Base-by-base conservation (phyloP, 169 alveolate species). In the Cryptosporidium viatorum region DNA sequence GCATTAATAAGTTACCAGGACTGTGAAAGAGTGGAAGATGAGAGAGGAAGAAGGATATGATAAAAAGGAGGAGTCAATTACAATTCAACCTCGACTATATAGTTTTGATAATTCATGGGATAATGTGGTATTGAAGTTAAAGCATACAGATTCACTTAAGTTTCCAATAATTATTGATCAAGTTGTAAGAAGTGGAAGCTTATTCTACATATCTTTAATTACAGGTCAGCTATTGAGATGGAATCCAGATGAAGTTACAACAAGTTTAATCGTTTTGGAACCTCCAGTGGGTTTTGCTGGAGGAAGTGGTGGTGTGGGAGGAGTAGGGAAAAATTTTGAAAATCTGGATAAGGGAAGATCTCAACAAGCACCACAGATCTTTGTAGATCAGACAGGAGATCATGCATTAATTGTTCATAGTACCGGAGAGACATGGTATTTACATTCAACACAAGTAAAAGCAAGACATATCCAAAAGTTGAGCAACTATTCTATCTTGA, bases 71-170 rank as follows among this genome's bases (percentile, higher is more conserved):
- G 89, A 80, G 16, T 37, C 80, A 2, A 62, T 80, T 43, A 29
- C 73, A 18, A 62, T 80, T 12, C 73, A 80, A 23, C 89, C 73
- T 59, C 60, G 89, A 0, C 35, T 80, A 29, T 80, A 80, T 41
- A 48, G 89, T 21, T 80, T 62, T 62, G 89, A 80, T 80, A 80
- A 26, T 26, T 80, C 89, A 9, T 80, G 89, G 89, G 89, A 80
- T 7, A 43, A 35, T 43, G 80, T n/a, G 1, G 35, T 80, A 2
- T 18, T 39, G 14, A 80, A 43, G 39, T 18, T 80, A 41, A 59
- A 35, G 18, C 55, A 65, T 9, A 31, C 89, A 1, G 74, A 67
- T 7, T 37, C 71, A 16, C 31, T 80, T 23, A 80, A 80, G 29
- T 62, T n/a, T 26, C 71, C 89, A n/a, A 62, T 80, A 7, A 67